A percentile compares a stretch with the other conserved stretches of the same genome.
Evolutionary conservation across 2,329 filamentous ascomycete genomes (phyloP).

Genomic region (Cercospora sp.): DNA sequence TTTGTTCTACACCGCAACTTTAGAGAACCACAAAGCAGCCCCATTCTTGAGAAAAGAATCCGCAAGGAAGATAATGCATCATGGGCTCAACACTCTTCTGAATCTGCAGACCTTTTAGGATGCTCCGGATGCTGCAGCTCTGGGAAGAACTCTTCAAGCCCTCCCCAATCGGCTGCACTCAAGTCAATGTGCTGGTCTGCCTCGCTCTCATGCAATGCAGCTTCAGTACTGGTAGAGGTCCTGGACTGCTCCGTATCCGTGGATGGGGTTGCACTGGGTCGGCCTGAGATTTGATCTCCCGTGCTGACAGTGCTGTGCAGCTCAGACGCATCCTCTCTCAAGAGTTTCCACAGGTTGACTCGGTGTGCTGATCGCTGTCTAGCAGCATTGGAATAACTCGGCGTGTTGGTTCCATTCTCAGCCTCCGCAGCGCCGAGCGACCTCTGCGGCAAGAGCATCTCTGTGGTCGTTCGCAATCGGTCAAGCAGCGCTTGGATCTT

Average conservation of each 20-base stretch:
- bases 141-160: slow-evolving; percentile 19
- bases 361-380: background rate
- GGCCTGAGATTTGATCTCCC: background rate
- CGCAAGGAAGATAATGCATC: background rate
- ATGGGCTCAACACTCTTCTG: background rate
- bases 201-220: background rate
- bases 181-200: slow-evolving; percentile 7
- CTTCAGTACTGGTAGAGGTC: background rate
- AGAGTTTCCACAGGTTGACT: background rate
- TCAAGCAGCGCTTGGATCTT: slow-evolving; percentile 18
- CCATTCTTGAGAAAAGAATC: background rate
- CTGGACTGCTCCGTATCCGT: background rate
- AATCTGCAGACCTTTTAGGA: background rate
- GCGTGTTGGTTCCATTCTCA: background rate
- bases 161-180: slow-evolving; percentile 19
- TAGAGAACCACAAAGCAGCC: background rate
- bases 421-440: background rate
- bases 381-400: background rate
- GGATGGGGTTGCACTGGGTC: background rate
- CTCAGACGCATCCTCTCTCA: slow-evolving; percentile 8
- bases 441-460: slow-evolving; percentile 3
- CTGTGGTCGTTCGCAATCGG: slow-evolving; percentile 15
- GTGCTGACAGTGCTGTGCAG: slow-evolving; percentile 2
- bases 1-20: background rate
- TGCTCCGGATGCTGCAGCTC: slow-evolving; percentile 6